Percentiles rank a stretch among this genome's conserved stretches.
phyloP scores from a whole-genome alignment of 164 flowering plant species.

The Kalanchoe fedtschenkoi region DNA sequence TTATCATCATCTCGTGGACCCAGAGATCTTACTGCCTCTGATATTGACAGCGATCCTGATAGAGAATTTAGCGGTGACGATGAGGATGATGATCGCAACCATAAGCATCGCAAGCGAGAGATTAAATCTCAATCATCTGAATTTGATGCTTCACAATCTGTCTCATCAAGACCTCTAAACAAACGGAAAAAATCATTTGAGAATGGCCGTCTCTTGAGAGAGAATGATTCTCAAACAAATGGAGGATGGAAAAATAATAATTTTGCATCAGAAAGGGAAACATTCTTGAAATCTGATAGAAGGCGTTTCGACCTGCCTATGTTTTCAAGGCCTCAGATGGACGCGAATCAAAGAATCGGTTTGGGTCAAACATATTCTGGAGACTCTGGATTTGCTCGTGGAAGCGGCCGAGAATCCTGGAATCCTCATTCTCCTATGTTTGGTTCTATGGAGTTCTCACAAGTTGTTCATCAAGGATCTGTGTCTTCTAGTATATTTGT shows the following conservation, averaged over 20 bases:
- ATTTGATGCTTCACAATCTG: conserved; percentile 37
- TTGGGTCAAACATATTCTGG: conserved; percentile 35
- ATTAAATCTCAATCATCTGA: conserved; percentile 57
- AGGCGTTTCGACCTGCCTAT: conserved; percentile 32
- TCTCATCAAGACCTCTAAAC: conserved; percentile 40
- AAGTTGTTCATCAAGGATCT: conserved; percentile 46
- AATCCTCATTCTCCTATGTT: conserved; percentile 52
- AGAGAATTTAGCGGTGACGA: conserved; percentile 83
- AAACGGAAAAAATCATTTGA: conserved; percentile 53
- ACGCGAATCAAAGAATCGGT: conserved; percentile 42
- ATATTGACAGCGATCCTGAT: conserved; percentile 57
- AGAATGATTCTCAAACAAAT: conserved; percentile 47
- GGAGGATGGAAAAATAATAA: conserved; percentile 29
- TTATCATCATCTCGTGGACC: conserved; percentile 41
- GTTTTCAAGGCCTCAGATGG: conserved; percentile 26
- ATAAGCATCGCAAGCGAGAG: conserved; percentile 83
- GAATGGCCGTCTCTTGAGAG: conserved; percentile 48
- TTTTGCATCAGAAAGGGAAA: conserved; percentile 27
- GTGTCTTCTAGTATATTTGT: conserved; percentile 43
- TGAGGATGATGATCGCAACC: conserved; percentile 83
- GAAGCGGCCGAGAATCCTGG: conserved; percentile 68
- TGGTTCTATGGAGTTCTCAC: conserved; percentile 50
- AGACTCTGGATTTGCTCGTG: conserved; percentile 52
- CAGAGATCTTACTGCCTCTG: conserved; percentile 43
- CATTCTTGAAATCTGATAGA: conserved; percentile 38